These are phyloP conservation scores for Dryas alaskensis DNA, from an alignment of 306 rosid genomes.

Conservation along the genomic window DNA sequence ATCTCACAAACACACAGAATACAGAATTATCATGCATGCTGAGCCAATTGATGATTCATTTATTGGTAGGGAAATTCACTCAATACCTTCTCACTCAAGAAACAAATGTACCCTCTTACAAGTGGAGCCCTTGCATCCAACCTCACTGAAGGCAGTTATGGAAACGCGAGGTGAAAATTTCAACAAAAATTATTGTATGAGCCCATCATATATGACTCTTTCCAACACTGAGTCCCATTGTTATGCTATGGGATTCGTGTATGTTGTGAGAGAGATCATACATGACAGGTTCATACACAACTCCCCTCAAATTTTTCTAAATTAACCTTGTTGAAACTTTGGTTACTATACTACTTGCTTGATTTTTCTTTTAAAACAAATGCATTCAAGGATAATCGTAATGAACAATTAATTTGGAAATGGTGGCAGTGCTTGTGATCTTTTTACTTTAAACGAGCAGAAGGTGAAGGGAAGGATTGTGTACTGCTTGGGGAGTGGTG, in stretches of 20 bases:
- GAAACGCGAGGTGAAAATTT: conserved; percentile 50
- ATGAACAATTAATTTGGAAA: not conserved
- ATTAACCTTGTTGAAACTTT: not conserved
- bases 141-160: conserved; percentile 12
- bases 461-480: conserved; percentile 70
- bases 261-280: not conserved
- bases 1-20: not conserved
- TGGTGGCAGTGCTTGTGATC: conserved; percentile 62
- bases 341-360: too few relatives aligned
- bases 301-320: too few relatives aligned
- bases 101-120: conserved; percentile 60
- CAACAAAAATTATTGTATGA: not conserved
- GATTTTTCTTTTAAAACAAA: too few relatives aligned
- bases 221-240: too few relatives aligned
- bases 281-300: not conserved
- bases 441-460: conserved; percentile 42
- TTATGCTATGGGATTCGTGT: too few relatives aligned
- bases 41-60: not conserved
- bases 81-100: conserved; percentile 57
- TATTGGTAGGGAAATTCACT: conserved; percentile 60
- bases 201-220: not conserved
- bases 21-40: not conserved
- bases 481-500: conserved; percentile 44
- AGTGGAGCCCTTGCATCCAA: conserved; percentile 61
- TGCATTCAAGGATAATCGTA: not conserved